phyloP scores from a whole-genome alignment of 2,329 filamentous ascomycete genomes.

The Nannizziopsis arthrosporioides region DNA sequence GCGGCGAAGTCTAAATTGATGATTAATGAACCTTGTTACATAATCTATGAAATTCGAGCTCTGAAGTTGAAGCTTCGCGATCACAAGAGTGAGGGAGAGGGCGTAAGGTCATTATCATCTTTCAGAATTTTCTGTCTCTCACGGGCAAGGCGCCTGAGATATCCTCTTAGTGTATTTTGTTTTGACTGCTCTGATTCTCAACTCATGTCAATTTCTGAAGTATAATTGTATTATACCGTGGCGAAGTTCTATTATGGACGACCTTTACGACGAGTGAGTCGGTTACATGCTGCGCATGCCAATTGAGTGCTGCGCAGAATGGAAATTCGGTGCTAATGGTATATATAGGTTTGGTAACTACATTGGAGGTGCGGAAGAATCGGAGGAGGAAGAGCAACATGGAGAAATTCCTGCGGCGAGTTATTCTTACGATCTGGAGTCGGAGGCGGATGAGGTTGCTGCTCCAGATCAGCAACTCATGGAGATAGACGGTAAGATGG shows the following conservation, averaged over 20 bases:
- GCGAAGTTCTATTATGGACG: constrained; percentile 56
- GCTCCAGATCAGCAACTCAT: constrained; percentile 71
- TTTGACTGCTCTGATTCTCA: no score
- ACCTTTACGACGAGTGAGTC: constrained; percentile 84
- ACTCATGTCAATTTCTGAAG: no score
- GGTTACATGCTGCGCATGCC: not conserved
- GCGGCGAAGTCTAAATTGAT: no score
- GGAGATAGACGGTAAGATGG: constrained; percentile 64
- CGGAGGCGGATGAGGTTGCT: constrained; percentile 49
- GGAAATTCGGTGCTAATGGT: not conserved
- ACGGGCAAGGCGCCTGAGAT: no score
- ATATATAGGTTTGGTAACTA: constrained; percentile 80
- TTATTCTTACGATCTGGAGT: constrained; percentile 65
- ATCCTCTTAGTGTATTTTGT: no score
- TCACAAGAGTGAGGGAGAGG: no score
- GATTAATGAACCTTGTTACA: no score
- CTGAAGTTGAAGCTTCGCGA: no score
- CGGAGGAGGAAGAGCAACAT: constrained; percentile 72
- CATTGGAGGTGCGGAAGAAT: constrained; percentile 84
- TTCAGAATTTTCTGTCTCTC: no score
- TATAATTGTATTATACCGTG: not conserved
- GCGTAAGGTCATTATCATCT: no score
- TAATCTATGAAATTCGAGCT: no score
- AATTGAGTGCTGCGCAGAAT: not conserved
- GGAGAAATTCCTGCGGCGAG: constrained; percentile 64